Evolutionary conservation across 805 yeast genomes (phyloP).

Genomic region (Ogataea pilisensis): DNA sequence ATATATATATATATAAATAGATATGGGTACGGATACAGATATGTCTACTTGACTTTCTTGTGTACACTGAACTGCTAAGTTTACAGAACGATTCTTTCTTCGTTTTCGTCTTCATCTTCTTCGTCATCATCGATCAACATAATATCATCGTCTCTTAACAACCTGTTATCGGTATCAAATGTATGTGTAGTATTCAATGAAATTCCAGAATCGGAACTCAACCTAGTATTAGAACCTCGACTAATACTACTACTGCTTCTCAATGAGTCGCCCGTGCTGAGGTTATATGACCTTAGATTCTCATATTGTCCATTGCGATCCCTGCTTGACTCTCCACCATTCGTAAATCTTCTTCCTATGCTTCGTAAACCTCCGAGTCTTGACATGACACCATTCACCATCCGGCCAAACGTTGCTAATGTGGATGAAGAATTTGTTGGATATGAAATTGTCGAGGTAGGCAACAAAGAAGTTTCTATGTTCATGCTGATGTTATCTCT

Average conservation of each 20-base stretch:
- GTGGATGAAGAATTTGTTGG: not conserved
- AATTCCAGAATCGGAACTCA: slow-evolving; percentile 24
- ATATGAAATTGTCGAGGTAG: not conserved
- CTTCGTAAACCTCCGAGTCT: slow-evolving; percentile 3
- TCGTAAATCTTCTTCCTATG: no score
- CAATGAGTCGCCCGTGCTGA: slow-evolving; percentile 8
- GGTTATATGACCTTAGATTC: slow-evolving; percentile 23
- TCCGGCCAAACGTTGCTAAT: not conserved
- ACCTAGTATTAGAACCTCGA: slow-evolving; percentile 8
- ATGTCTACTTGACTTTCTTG: no score
- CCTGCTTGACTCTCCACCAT: no score
- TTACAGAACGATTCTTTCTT: slow-evolving; percentile 9
- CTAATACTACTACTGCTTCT: not conserved
- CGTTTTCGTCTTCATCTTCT: slow-evolving; percentile 16
- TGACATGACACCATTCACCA: not conserved
- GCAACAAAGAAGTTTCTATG: not conserved
- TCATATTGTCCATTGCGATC: slow-evolving; percentile 7
- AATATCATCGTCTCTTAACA: slow-evolving; percentile 28
- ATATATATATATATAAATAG: no score
- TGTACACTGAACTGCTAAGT: no score
- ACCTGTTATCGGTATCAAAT: slow-evolving; percentile 27
- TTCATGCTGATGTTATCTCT: not conserved
- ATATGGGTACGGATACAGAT: no score
- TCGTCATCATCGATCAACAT: slow-evolving; percentile 25
- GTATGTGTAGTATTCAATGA: slow-evolving; percentile 20